Evolutionary conservation across 352 stramenopile species (phyloP).

Genomic region (Aphanomyces stellatus): DNA sequence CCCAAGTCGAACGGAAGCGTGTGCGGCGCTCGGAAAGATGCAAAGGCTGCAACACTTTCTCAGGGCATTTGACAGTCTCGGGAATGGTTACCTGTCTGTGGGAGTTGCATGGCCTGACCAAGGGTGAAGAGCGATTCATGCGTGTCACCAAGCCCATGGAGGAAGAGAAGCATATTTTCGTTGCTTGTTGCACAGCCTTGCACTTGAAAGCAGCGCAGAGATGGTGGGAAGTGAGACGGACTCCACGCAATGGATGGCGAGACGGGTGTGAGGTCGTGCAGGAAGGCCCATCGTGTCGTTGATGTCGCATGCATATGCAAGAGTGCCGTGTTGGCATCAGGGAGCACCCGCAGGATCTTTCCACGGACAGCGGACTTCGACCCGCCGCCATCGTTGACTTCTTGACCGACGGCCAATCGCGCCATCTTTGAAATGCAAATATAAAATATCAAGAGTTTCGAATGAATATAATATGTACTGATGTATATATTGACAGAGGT

Average conservation of each 20-base stretch:
- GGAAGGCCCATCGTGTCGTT: slow-evolving; percentile 7
- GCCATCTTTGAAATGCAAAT: neutral
- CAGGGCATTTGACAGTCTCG: neutral
- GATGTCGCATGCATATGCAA: neutral
- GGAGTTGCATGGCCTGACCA: slow-evolving; percentile 10
- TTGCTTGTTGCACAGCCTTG: slow-evolving; percentile 9
- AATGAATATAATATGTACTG: neutral
- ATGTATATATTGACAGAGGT: too few relatives aligned
- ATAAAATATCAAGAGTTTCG: neutral
- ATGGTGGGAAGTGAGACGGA: neutral
- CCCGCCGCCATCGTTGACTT: neutral
- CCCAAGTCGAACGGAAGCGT: slow-evolving; percentile 16
- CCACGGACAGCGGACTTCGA: too few relatives aligned
- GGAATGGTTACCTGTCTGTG: slow-evolving; percentile 9
- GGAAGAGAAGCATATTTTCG: slow-evolving; percentile 14
- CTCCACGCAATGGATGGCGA: neutral
- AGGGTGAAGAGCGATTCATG: slow-evolving; percentile 3
- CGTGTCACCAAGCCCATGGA: slow-evolving; percentile 18
- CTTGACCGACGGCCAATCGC: neutral
- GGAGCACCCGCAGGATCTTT: neutral
- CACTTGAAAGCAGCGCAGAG: neutral
- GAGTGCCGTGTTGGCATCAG: neutral
- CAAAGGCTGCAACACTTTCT: neutral
- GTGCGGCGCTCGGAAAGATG: slow-evolving; percentile 9
- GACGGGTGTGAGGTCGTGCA: neutral